Evolutionary conservation across 495 filamentous ascomycete species (phyloP).

Genomic region (Neurospora sp.): DNA sequence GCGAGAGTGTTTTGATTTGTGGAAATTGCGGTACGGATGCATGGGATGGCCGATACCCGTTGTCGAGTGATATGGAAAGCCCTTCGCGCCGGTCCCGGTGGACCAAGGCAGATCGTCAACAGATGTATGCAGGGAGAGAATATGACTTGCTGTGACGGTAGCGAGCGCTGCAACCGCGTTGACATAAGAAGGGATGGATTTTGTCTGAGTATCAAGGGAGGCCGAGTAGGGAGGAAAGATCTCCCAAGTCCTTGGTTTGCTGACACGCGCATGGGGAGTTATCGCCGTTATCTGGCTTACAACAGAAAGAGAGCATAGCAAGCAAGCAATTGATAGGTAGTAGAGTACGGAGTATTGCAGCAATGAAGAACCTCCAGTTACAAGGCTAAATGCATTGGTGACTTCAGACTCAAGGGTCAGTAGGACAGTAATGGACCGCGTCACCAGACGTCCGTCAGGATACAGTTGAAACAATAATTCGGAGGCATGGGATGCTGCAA

Average conservation of each 20-base stretch:
- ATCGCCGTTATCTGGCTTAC: background rate
- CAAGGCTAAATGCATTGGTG: background rate
- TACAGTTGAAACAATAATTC: background rate
- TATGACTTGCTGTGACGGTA: constrained; percentile 8
- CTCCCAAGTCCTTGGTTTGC: background rate
- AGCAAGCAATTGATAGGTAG: background rate
- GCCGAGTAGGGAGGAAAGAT: background rate
- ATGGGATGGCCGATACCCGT: background rate
- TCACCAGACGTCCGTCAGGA: background rate
- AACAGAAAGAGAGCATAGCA: background rate
- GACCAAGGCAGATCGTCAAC: background rate
- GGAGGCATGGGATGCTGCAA: background rate
- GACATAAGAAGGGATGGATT: background rate
- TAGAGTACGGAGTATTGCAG: background rate
- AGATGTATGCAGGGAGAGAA: constrained; percentile 6
- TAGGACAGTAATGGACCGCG: background rate
- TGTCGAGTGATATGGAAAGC: background rate
- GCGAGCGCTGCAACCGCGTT: background rate
- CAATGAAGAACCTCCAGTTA: background rate
- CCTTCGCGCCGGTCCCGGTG: background rate
- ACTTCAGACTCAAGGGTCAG: background rate
- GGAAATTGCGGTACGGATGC: background rate
- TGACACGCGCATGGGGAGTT: background rate
- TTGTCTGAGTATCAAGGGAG: background rate
- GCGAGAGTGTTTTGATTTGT: background rate